Percentiles rank a stretch among this genome's conserved stretches.
Evolutionary conservation across 2,329 filamentous ascomycete species (phyloP).

Genomic region (Ophiostoma angusticollis): DNA sequence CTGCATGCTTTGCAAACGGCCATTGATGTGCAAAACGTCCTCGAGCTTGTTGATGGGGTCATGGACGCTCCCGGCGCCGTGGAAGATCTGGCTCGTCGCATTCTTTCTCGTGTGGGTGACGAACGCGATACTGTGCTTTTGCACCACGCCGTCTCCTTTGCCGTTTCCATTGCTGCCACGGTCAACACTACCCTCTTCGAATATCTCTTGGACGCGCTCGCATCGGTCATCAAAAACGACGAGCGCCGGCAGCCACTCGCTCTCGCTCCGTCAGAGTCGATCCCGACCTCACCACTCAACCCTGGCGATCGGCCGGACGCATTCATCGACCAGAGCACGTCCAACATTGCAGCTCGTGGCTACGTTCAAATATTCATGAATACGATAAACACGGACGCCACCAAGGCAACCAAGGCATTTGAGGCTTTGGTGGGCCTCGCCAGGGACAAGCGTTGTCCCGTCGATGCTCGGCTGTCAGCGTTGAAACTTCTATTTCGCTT

Average conservation of each 20-base stretch:
- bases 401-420: slow-evolving; percentile 52
- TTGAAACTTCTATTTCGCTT: slow-evolving; percentile 73
- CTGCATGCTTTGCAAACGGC: slow-evolving; percentile 49
- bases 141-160: slow-evolving; percentile 50
- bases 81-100: slow-evolving; percentile 43
- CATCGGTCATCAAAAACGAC: slow-evolving; percentile 36
- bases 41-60: slow-evolving; percentile 37
- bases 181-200: slow-evolving; percentile 47
- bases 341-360: slow-evolving; percentile 58
- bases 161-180: slow-evolving; percentile 50
- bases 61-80: slow-evolving; percentile 43
- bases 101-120: slow-evolving; percentile 46
- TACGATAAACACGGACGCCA: slow-evolving; percentile 49
- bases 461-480: slow-evolving; percentile 58
- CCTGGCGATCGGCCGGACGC: slow-evolving; percentile 18
- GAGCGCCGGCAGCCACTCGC: slow-evolving; percentile 28
- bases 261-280: background rate
- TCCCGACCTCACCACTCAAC: slow-evolving; percentile 15
- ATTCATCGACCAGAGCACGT: slow-evolving; percentile 36
- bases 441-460: slow-evolving; percentile 44
- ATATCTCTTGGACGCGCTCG: slow-evolving; percentile 40
- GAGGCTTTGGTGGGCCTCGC: slow-evolving; percentile 52
- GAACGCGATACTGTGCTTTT: slow-evolving; percentile 55
- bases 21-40: slow-evolving; percentile 44
- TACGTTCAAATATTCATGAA: slow-evolving; percentile 66